phyloP scores from a whole-genome alignment of 108 stramenopile species.

The Stephanodiscus minutulus region DNA sequence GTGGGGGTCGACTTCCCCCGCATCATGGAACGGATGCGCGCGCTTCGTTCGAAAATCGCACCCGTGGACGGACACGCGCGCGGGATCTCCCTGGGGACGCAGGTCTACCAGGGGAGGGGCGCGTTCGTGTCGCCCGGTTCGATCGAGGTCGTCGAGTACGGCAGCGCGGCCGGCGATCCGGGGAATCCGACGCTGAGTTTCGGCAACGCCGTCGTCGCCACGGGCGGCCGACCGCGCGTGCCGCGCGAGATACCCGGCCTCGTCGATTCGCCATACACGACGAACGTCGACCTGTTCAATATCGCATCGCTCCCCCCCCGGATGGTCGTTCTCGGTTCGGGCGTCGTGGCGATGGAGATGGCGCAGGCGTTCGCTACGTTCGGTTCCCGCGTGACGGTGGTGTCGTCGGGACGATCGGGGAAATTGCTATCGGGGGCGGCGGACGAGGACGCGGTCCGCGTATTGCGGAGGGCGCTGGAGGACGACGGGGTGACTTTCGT shows the following conservation, averaged over 20 bases:
- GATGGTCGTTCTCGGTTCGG: constrained; percentile 92
- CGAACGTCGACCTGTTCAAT: constrained; percentile 93
- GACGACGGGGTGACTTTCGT: constrained; percentile 81
- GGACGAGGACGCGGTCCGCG: constrained; percentile 77
- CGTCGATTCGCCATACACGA: constrained; percentile 81
- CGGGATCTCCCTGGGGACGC: constrained; percentile 60
- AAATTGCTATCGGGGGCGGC: constrained; percentile 61
- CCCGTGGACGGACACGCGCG: constrained; percentile 88
- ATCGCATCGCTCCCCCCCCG: constrained; percentile 82
- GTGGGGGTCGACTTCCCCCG: constrained; percentile 82
- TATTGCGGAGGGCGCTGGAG: constrained; percentile 64
- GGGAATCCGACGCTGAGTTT: constrained; percentile 58
- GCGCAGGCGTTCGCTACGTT: constrained; percentile 95
- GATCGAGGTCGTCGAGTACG: constrained; percentile 66
- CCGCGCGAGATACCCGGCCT: constrained; percentile 74
- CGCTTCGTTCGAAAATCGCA: constrained; percentile 66
- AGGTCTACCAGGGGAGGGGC: constrained; percentile 78
- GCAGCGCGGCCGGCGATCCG: constrained; percentile 31
- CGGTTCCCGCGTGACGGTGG: constrained; percentile 87
- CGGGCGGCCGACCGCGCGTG: constrained; percentile 83
- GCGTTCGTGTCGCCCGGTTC: constrained; percentile 65
- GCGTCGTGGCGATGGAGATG: constrained; percentile 96
- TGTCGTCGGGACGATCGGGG: constrained; percentile 52
- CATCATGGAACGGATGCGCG: constrained; percentile 78
- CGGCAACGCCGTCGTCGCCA: constrained; percentile 90